Base-by-base conservation (phyloP, 352 stramenopile species). In the Phytophthora gonapodyides region DNA sequence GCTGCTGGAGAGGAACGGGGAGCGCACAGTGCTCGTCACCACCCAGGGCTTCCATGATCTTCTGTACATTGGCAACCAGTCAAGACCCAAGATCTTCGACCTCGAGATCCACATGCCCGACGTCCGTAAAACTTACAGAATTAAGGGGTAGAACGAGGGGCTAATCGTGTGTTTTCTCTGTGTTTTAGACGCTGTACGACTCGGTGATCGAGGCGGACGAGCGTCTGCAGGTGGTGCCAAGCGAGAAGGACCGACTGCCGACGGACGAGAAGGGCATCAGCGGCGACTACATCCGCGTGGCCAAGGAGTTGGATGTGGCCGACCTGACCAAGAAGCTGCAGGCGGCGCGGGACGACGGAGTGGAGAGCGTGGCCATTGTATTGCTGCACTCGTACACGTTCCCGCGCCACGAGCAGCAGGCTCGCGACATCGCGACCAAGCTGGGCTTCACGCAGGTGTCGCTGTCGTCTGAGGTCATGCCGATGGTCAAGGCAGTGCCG, bases 11-110 rank as follows among this genome's bases (percentile, higher is more conserved):
- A 80, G 97, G 42, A 82, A 99, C 52, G 98, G 98, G 17, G 96
- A 98, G 64, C 81, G 87, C 16, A 98, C 93, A 58, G 97, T 91
- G 45, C 80, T 99, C 2, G 74, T 99, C 7, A 98, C 93, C 10
- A 99, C 97, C 9, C 79, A 93, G 54, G 97, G 97, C 38, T 99
- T 99, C 76, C 79, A 80, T 37, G 97, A 99, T 75, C 71, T 99
- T 50, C 82, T 99, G 19, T 95, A 97, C 73, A 99, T 99, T 78
- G 97, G 97, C 30, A 99, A 99, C 76, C 97, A 99, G 77, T 94
- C 93, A n/a, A 88, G 98, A 19, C 93, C 94, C 9, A 91, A 98
- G 71, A 99, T 99, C 69, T 98, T 98, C 50, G 94, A 98, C 67
- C 75, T 98, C 58, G 96, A 96, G 84, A 99, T 98, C 80, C 76